Base-by-base conservation (phyloP, 306 rosid species). In the Vigna unguiculata region DNA sequence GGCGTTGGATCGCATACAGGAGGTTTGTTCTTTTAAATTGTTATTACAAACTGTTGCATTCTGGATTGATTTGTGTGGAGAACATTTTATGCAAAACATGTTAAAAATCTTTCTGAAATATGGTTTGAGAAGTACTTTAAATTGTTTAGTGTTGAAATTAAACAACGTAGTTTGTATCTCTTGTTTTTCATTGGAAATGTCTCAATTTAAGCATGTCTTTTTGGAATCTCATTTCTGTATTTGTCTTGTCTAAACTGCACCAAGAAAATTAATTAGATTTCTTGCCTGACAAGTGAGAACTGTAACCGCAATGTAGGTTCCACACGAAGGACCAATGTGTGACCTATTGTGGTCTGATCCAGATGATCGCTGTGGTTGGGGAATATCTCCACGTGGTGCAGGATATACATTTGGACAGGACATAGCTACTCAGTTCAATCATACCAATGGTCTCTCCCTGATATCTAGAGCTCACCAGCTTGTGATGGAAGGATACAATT, bases 331-430 rank as follows among this genome's bases (percentile, higher is more conserved):
- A 72, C 98, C 98, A 2, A 95, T 95, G 98, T 95, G 98, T 64
- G 98, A 95, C 66, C 96, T 95, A 69, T 85, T 95, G 73, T 95
- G 98, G 98, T 95, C 98, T 69, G 98, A 95, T 85, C 98, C 98
- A 12, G 98, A 95, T 75, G 98, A 95, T 80, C 96, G 98, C 12
- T 95, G 98, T 82, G 98, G 98, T 75, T 95, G 98, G 98, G 98
- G 98, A 80, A 95, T 95, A 85, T 95, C 98, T 64, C 97, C 98
- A 14, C 97, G 98, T 64, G 98, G 98, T 60, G 98, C 98, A 67
- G 98, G 98, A 43, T 91, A 94, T 86, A 94, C 98, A 66, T 94
- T 94, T 77, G 98, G 98, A 66, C 97, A 94, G 82, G 98, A 94
- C 85, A 94, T 94, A 85, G 98, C 98, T 83, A 80, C 96, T 69